These are phyloP conservation scores for Candida sp. DNA, from an alignment of 1,139 yeast genomes.

Conservation along the genomic window DNA sequence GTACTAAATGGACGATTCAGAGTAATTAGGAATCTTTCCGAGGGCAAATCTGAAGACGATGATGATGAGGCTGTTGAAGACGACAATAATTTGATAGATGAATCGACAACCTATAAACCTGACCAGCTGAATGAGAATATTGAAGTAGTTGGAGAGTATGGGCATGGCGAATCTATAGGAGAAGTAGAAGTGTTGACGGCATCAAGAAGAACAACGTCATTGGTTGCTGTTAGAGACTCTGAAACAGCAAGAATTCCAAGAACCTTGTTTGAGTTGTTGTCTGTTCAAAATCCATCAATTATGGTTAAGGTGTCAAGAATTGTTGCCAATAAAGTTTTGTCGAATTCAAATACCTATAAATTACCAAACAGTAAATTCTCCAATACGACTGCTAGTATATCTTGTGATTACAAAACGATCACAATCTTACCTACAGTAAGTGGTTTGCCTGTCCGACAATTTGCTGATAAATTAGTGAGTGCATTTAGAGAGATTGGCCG, in stretches of 20 bases:
- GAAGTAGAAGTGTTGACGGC: slow-evolving; percentile 94
- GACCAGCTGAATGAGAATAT: slow-evolving; percentile 23
- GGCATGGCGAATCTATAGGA: slow-evolving; percentile 94
- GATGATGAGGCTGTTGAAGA: slow-evolving; percentile 9
- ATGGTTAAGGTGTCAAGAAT: slow-evolving; percentile 88
- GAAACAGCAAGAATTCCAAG: slow-evolving; percentile 94
- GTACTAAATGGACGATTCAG: slow-evolving; percentile 89
- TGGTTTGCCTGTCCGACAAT: slow-evolving; percentile 82
- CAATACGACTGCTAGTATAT: slow-evolving; percentile 24
- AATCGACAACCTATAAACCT: slow-evolving; percentile 11
- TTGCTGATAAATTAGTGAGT: slow-evolving; percentile 67
- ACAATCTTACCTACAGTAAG: slow-evolving; percentile 76
- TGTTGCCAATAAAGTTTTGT: slow-evolving; percentile 68
- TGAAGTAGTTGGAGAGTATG: slow-evolving; percentile 69
- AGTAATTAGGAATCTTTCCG: slow-evolving; percentile 36
- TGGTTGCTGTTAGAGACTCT: slow-evolving; percentile 89
- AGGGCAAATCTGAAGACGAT: slow-evolving; percentile 6
- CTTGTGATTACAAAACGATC: slow-evolving; percentile 69
- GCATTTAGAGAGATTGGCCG: slow-evolving; percentile 75
- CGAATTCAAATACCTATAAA: slow-evolving; percentile 14
- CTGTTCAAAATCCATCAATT: slow-evolving; percentile 82
- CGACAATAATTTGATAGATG: slow-evolving; percentile 17
- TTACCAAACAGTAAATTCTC: slow-evolving; percentile 18
- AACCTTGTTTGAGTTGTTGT: slow-evolving; percentile 78
- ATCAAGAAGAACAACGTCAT: slow-evolving; percentile 64